phyloP scores from a whole-genome alignment of 495 filamentous ascomycete species.

The Cetradonia linearis region DNA sequence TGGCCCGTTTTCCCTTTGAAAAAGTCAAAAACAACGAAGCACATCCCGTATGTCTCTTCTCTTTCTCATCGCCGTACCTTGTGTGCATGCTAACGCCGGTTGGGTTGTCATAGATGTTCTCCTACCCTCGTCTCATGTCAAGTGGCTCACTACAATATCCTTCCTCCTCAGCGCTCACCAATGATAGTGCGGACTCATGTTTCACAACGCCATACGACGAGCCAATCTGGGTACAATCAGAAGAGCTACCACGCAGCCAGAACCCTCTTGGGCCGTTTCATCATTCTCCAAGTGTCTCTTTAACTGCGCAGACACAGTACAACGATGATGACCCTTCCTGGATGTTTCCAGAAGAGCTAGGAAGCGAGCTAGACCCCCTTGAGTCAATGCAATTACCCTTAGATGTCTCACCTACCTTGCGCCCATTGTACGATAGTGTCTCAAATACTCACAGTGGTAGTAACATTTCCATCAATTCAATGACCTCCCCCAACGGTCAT shows the following conservation, averaged over 20 bases:
- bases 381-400: background rate
- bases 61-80: background rate
- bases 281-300: background rate
- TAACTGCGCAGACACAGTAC: background rate
- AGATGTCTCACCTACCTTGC: background rate
- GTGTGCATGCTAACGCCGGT: background rate
- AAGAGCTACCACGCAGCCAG: background rate
- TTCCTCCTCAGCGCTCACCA: background rate
- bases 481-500: background rate
- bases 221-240: background rate
- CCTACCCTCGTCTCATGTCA: background rate
- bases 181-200: background rate
- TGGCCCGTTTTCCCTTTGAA: background rate
- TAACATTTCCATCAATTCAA: background rate
- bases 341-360: background rate
- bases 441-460: background rate
- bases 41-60: background rate
- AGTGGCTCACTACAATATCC: background rate
- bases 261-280: background rate
- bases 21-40: background rate
- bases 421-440: background rate
- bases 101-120: background rate
- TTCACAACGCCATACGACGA: conserved; percentile 1
- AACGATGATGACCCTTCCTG: background rate
- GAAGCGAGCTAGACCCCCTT: background rate